Evolutionary conservation across 2,329 filamentous ascomycete species (phyloP).

Genomic region (Phialocephala sp.): DNA sequence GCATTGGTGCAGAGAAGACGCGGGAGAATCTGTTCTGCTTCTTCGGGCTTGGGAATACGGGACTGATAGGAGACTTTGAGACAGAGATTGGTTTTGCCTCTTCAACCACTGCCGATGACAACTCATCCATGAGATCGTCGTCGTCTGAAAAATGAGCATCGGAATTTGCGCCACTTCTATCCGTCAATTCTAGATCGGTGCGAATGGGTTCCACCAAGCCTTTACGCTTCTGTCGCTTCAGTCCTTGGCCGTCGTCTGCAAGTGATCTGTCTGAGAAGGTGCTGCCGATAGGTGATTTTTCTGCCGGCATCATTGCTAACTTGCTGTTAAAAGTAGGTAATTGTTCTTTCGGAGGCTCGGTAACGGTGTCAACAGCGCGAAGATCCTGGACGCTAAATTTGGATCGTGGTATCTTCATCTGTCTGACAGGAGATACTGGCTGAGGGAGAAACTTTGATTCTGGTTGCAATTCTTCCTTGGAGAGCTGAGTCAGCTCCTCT

Average conservation of each 20-base stretch:
- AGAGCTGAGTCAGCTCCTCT: slow-evolving; percentile 1
- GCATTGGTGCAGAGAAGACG: slow-evolving; percentile 45
- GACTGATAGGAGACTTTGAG: slow-evolving; percentile 80
- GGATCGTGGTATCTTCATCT: slow-evolving; percentile 37
- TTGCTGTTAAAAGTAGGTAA: slow-evolving; percentile 25
- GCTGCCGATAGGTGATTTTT: slow-evolving; percentile 44
- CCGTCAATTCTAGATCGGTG: slow-evolving; percentile 51
- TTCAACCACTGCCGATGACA: slow-evolving; percentile 80
- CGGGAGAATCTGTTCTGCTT: slow-evolving; percentile 39
- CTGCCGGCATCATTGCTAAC: slow-evolving; percentile 21
- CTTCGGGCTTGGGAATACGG: slow-evolving; percentile 56
- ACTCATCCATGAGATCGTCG: slow-evolving; percentile 83
- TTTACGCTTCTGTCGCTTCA: slow-evolving; percentile 36
- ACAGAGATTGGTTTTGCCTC: slow-evolving; percentile 83
- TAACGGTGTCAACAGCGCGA: slow-evolving; percentile 12
- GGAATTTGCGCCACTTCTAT: slow-evolving; percentile 42
- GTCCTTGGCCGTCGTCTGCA: slow-evolving; percentile 35
- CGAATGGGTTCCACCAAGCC: slow-evolving; percentile 58
- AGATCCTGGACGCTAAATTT: slow-evolving; percentile 39
- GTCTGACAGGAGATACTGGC: slow-evolving; percentile 19
- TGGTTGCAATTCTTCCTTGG: not conserved
- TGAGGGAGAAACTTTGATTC: not conserved
- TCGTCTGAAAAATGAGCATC: slow-evolving; percentile 67
- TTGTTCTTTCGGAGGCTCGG: slow-evolving; percentile 22
- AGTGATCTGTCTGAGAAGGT: slow-evolving; percentile 40